phyloP scores from a whole-genome alignment of 2,329 filamentous ascomycete genomes.

The Exophiala calicioides region DNA sequence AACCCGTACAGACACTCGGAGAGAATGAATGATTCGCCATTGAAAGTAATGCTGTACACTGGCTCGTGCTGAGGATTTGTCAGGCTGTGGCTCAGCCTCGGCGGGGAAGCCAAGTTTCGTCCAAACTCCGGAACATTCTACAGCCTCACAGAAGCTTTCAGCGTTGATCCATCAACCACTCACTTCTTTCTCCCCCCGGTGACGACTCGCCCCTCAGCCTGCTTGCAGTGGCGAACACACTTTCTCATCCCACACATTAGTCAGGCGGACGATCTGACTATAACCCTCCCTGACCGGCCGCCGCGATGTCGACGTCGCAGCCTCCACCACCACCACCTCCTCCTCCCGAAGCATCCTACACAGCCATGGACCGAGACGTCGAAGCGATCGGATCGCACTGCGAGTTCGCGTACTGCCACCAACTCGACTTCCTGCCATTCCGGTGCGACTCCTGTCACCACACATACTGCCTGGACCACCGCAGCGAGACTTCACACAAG shows the following conservation, averaged over 20 bases:
- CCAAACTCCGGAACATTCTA: slow-evolving; percentile 16
- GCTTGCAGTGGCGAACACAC: slow-evolving; percentile 16
- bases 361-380: slow-evolving; percentile 58
- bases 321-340: slow-evolving; percentile 21
- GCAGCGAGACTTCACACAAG: slow-evolving; percentile 78
- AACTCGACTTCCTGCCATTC: slow-evolving; percentile 95
- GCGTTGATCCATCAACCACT: too few species aligned
- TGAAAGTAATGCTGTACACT: too few species aligned
- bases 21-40: too few species aligned
- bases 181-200: slow-evolving; percentile 2
- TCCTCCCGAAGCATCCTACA: slow-evolving; percentile 26
- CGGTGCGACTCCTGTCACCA: slow-evolving; percentile 82
- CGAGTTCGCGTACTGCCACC: slow-evolving; percentile 85
- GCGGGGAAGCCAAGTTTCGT: too few species aligned
- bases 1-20: neutral
- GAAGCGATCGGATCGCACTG: slow-evolving; percentile 88
- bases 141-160: slow-evolving; percentile 1
- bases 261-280: too few species aligned
- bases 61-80: too few species aligned
- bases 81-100: slow-evolving; percentile 23
- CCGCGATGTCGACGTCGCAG: slow-evolving; percentile 28
- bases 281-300: neutral
- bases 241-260: too few species aligned
- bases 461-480: slow-evolving; percentile 92
- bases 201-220: slow-evolving; percentile 20